These are phyloP conservation scores for Xylariaceae sp. DNA, from an alignment of 2,329 filamentous ascomycete genomes.

Conservation along the genomic window DNA sequence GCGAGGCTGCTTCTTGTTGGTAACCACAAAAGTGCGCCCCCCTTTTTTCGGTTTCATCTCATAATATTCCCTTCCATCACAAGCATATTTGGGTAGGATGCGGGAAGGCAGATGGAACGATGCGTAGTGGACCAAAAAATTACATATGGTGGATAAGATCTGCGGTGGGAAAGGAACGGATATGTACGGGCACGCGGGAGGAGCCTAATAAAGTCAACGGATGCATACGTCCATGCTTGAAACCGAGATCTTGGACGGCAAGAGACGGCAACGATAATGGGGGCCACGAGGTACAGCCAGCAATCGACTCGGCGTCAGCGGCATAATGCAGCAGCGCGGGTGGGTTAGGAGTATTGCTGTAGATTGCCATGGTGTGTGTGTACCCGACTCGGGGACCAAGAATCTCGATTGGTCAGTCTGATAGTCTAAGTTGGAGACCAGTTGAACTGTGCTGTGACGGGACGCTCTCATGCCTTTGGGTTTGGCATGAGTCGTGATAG, in stretches of 20 bases:
- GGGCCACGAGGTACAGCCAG: constrained; percentile 23
- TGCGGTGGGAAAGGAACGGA: constrained; percentile 40
- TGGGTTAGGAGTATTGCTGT: constrained; percentile 24
- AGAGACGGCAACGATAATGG: constrained; percentile 29
- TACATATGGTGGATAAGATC: constrained; percentile 40
- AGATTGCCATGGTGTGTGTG: constrained; percentile 4
- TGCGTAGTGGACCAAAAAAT: constrained; percentile 36
- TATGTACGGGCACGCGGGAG: constrained; percentile 42
- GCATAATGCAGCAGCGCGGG: constrained; percentile 25
- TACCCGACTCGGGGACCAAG: constrained; percentile 15
- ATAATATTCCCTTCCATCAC: not conserved
- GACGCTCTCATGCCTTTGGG: constrained; percentile 2
- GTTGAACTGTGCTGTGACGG: not conserved
- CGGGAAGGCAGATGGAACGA: constrained; percentile 35
- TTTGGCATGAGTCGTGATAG: not conserved
- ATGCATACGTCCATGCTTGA: constrained; percentile 41
- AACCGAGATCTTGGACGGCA: constrained; percentile 35
- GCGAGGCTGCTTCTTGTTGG: not conserved
- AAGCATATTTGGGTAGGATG: constrained; percentile 27
- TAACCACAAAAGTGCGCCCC: not conserved
- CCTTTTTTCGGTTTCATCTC: not conserved
- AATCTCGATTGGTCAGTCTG: constrained; percentile 6
- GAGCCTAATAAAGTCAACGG: constrained; percentile 41
- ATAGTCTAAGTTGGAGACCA: not conserved
- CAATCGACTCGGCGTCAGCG: constrained; percentile 28